These are phyloP conservation scores for Cryptococcus sp. DNA, from an alignment of 1,284 basidiomycete genomes.

Conservation along the genomic window DNA sequence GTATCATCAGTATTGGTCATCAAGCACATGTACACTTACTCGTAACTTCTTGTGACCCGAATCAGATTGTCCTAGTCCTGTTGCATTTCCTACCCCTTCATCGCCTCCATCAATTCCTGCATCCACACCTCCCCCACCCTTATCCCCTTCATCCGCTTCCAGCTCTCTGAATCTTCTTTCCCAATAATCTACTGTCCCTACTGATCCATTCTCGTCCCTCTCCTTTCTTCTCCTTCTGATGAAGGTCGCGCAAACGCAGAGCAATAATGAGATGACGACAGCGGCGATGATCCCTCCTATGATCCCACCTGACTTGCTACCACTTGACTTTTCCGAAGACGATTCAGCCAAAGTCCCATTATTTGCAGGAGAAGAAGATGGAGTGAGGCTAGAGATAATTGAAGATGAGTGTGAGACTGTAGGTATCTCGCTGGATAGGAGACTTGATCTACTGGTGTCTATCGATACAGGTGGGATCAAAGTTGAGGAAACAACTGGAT, in stretches of 20 bases:
- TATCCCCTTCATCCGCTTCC: neutral
- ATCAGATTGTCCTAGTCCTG: neutral
- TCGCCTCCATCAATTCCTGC: neutral
- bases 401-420: too few relatives aligned
- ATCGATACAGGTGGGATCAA: too few relatives aligned
- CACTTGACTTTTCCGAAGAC: neutral
- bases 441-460: too few relatives aligned
- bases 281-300: neutral
- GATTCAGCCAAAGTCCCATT: neutral
- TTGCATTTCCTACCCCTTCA: neutral
- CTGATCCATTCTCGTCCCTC: neutral
- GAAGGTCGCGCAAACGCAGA: neutral
- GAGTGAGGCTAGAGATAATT: too few relatives aligned
- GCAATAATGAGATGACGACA: neutral
- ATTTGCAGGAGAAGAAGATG: neutral
- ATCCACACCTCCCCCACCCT: neutral
- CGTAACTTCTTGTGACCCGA: conserved; percentile 1
- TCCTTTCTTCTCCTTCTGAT: neutral
- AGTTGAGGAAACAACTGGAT: too few relatives aligned
- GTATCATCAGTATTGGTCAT: neutral
- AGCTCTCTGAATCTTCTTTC: conserved; percentile 7
- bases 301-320: neutral
- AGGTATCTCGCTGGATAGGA: too few relatives aligned
- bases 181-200: conserved; percentile 3
- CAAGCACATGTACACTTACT: neutral